phyloP scores from a whole-genome alignment of 148 eudicot genomes.

The Cornus florida region DNA sequence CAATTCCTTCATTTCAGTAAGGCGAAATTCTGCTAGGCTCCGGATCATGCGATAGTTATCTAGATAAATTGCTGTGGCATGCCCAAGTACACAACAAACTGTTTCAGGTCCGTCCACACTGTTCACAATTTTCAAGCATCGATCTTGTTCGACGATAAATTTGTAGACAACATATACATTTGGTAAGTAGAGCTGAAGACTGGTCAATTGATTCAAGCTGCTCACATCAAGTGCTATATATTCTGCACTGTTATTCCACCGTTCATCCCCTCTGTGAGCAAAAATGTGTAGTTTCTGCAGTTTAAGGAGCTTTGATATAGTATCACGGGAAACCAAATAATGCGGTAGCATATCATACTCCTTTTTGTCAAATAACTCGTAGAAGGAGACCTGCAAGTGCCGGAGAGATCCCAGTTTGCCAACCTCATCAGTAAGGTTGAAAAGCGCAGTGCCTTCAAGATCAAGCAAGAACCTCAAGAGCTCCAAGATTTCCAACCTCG shows the following conservation, averaged over 20 bases:
- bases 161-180: neutral
- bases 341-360: neutral
- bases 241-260: conserved; percentile 3
- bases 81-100: neutral
- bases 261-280: neutral
- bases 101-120: neutral
- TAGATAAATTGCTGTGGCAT: neutral
- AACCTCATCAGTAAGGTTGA: conserved; percentile 9
- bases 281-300: neutral
- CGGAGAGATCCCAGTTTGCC: neutral
- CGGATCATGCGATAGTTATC: neutral
- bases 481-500: conserved; percentile 1
- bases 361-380: neutral
- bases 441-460: conserved; percentile 1
- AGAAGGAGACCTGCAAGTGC: conserved; percentile 4
- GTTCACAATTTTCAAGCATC: conserved; percentile 9
- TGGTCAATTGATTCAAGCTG: neutral
- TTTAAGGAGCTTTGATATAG: neutral
- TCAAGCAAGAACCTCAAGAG: conserved; percentile 8
- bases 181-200: conserved; percentile 6
- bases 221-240: neutral
- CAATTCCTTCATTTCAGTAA: neutral
- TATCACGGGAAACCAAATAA: neutral
- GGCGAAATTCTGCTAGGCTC: neutral
- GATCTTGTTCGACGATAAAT: neutral